phyloP scores from a whole-genome alignment of 2,329 filamentous ascomycete species.

The Fusarium graminum region DNA sequence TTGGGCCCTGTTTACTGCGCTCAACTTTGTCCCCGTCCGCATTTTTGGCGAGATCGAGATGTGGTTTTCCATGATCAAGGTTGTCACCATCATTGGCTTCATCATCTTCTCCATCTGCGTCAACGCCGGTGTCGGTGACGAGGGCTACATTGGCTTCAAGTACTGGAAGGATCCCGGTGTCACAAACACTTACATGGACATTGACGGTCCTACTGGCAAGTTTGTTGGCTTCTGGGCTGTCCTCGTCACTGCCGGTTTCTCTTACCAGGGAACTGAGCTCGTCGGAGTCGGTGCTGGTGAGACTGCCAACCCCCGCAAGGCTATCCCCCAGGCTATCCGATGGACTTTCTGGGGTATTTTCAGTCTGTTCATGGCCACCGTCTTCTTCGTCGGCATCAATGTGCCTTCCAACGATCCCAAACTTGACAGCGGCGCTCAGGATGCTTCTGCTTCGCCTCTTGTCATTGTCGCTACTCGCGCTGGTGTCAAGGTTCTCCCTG shows the following conservation, averaged over 20 bases:
- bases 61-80: constrained; percentile 82
- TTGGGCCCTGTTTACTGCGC: constrained; percentile 75
- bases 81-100: constrained; percentile 79
- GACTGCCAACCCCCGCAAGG: constrained; percentile 77
- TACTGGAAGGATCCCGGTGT: constrained; percentile 78
- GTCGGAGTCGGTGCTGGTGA: constrained; percentile 85
- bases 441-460: constrained; percentile 75
- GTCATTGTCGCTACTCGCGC: constrained; percentile 72
- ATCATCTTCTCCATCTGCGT: constrained; percentile 82
- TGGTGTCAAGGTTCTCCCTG: constrained; percentile 72
- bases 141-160: constrained; percentile 80
- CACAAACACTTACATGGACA: constrained; percentile 71
- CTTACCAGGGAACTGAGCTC: constrained; percentile 79
- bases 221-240: constrained; percentile 79
- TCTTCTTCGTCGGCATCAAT: constrained; percentile 79
- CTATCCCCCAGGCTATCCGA: constrained; percentile 78
- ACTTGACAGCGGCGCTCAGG: constrained; percentile 64
- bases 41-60: constrained; percentile 84
- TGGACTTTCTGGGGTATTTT: constrained; percentile 83
- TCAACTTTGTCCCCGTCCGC: constrained; percentile 79
- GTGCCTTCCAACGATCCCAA: constrained; percentile 72
- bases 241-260: constrained; percentile 76
- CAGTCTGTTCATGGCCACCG: constrained; percentile 72
- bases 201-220: constrained; percentile 66
- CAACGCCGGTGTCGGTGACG: constrained; percentile 75